Base-by-base conservation (phyloP, 179 eudicot species). In the Beta corolliflora region DNA sequence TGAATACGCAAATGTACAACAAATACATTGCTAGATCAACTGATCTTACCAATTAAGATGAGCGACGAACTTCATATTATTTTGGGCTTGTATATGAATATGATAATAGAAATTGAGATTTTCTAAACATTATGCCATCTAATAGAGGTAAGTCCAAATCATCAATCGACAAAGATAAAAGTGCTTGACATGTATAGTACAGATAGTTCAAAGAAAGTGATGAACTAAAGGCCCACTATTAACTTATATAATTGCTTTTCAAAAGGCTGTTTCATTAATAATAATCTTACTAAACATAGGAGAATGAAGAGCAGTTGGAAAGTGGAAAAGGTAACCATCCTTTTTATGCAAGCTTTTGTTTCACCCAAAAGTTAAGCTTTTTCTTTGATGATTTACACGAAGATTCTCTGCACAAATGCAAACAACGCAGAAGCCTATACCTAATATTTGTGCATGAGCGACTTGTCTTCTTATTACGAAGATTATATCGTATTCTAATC, bases 351-450 rank as follows among this genome's bases (percentile, higher is more conserved):
- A 69, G 53, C 73, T 45, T 69, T 69, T 69, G 52, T 10, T 69
- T 21, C 53, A 44, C 73, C 73, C 53, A 45, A 64, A 61, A 68
- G 50, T 44, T 18, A 3, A 69, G 73, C 46, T 71, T 46, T 71
- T 45, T 71, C 15, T 71, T 71, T 12, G 74, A 45, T 71, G 55
- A 71, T 19, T 3, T 48, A 71, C 46, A 71, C 46, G 16, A 71
- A 71, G 54, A 71, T 71, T 71, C 29, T 71, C 53, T 69, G 54
- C 73, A 69, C 73, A 69, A 69, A 44, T 21, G 44, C 73, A 69
- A 69, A 69, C 55, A 71, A 71, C 55, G 31, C 74, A 71, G 15
- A 71, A 71, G 13, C 19, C 46, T 67, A 67, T 36, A 67, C 48
- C 71, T 67, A 36, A 41, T 67, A 18, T 67, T 67, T 67, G 71